Base-by-base conservation (phyloP, 352 stramenopile species). In the Pelagophyceae sp. region DNA sequence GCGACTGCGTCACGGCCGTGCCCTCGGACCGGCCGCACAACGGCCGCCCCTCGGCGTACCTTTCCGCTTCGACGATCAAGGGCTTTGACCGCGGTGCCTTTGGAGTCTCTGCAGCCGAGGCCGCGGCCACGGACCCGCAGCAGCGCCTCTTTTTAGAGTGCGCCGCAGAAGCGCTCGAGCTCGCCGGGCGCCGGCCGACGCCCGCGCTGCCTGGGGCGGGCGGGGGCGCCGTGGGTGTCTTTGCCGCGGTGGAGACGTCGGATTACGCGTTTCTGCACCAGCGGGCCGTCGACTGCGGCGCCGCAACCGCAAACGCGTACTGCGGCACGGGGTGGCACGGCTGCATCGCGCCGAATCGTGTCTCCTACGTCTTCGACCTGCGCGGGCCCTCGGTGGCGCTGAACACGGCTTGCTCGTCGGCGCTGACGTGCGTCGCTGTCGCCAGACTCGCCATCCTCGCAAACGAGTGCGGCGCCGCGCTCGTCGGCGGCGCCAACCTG, bases 331-430 rank as follows among this genome's bases (percentile, higher is more conserved):
- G 67, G 35, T 74, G 35, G 33, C 67, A 74, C 67, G 27, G 20
- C 20, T 50, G 35, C 67, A 37, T 74, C 17, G 67, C 5, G 15
- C 67, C 67, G 67, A 74, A 74, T n/a, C 67, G 67, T 37, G 67
- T 81, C 40, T 80, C 74, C 15, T 80, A 77, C 51, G 27, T 72
- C 0, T 54, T 81, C 31, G 78, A 76, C 3, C 70, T 81, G 25
- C 61, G 61, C 0, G 78, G 78, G 20, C 78, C 78, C 2, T 71
- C 50, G 31, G 74, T 81, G 51, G 76, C 64, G 2, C 31, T 81
- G 27, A 76, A 81, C 78, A 81, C 78, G 31, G 78, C 78, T 15
- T 81, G 78, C 74, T 77, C 58, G 45, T 77, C 60, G 0, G 77
- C 75, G 5, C 23, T 81, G 27, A 76, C 79, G 11, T 76, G 74